Evolutionary conservation across 805 yeast species (phyloP), one percentile per base, ranked within the genome.

Genomic region (Lachancea quebecensis): DNA sequence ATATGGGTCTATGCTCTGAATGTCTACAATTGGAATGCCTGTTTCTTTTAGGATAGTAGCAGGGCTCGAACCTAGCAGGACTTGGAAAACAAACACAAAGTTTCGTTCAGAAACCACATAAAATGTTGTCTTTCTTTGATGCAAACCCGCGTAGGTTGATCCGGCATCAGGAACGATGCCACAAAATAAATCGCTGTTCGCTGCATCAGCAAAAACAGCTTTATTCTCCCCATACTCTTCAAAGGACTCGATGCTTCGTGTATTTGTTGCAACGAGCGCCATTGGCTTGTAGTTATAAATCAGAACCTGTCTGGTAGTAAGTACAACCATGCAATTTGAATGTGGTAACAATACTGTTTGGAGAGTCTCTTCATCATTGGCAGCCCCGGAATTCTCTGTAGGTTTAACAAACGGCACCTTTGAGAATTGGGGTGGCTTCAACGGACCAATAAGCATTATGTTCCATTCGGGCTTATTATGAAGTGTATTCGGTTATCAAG

Each of bases 271-370:
- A 3, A 64, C 55, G 10, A 62, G 47, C 2, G 66, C 67, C 43
- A 59, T 39, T 21, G 69, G 69, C 44, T 62, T 65, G 37, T 52
- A 50, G 44, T 65, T 62, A 42, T 65, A 65, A 8, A 60, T 47
- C 17, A 62, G 43, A 4, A 64, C 54, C 42, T 66, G 53, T 3
- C 55, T 51, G 8, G 55, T 48, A 3, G 67, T 63, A 16, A 64
- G 45, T 32, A 62, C 41, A 4, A 64, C 43, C 31, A 60, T 34
- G 8, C 57, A 49, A 46, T 65, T 65, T 6, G 57, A 49, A 29
- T 56, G 54, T 4, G 62, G 58, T 10, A 63, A 27, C 9, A 57
- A 15, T 7, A 58, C 32, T 3, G 60, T 49, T 40, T 60, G 57
- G 6, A 60, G 25, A 7, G 63, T 58, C 30, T 52, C 50, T 39